Evolutionary conservation across 1,284 basidiomycete genomes (phyloP), one percentile per base, ranked within the genome.

Genomic region (Papiliotrema nemorosa): DNA sequence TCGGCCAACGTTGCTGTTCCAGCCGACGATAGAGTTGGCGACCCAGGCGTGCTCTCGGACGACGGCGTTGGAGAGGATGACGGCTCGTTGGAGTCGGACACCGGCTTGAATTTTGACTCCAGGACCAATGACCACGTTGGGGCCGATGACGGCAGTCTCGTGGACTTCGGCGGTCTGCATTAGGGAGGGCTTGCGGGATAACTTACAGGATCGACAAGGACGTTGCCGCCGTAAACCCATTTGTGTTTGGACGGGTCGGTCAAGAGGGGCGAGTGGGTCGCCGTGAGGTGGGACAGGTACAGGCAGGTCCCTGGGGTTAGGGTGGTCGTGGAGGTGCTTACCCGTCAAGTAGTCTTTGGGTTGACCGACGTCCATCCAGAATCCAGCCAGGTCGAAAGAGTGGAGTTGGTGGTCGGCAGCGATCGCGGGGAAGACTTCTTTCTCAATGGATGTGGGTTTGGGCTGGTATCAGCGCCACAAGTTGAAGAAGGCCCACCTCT

Each of bases 351-450:
- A 77, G 59, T 78, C 76, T 64, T 80, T 80, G 50, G 78, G 78
- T 68, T 80, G 78, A 51, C 78, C 78, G 36, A 80, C 74, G 61
- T 80, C 78, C 77, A 79, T 79, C 78, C 78, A 80, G 74, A 79
- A 79, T 29, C 78, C 78, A 24, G 74, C 66, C 33, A 80, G 72
- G 67, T 80, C 78, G 64, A 73, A 78, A 14, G 76, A 75, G 66
- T 80, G 78, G 12, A 80, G 72, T 65, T 80, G 77, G 21, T 67
- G 62, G 59, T 79, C 78, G 27, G 66, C 67, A 31, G 76, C 78
- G 55, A 80, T 77, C 22, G 68, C 72, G 25, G 78, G 78, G 78
- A 79, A 79, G 59, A 77, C 74, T 61, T 80, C 78, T 64, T 76
- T 76, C 67, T 80, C 78, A 62, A 80, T 80, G 33, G 78, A 80